phyloP scores from a whole-genome alignment of 2,329 filamentous ascomycete species.

The Penicillium sp. region DNA sequence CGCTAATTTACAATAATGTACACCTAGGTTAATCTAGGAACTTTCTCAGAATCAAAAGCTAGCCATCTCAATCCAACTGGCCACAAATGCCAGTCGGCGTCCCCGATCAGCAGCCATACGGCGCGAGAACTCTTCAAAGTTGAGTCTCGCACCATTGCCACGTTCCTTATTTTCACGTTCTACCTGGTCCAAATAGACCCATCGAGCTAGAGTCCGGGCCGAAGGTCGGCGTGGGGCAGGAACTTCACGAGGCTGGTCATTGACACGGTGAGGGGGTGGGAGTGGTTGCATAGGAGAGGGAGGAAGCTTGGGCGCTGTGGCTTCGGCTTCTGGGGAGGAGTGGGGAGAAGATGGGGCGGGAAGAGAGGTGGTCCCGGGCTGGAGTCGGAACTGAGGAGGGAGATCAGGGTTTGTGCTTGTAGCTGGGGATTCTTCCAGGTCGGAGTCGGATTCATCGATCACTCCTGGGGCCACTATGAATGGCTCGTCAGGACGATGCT shows the following conservation, averaged over 20 bases:
- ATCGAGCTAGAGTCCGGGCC: conserved; percentile 45
- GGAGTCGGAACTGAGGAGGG: conserved; percentile 41
- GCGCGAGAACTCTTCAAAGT: conserved; percentile 74
- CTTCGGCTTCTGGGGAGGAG: conserved; percentile 34
- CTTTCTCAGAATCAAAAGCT: conserved; percentile 56
- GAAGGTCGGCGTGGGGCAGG: conserved; percentile 27
- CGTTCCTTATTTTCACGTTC: conserved; percentile 68
- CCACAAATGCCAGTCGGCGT: conserved; percentile 73
- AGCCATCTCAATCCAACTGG: conserved; percentile 83
- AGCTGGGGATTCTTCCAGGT: conserved; percentile 11
- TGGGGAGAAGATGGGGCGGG: conserved; percentile 33
- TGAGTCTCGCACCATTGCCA: conserved; percentile 73
- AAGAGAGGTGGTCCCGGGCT: conserved; percentile 35
- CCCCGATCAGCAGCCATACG: conserved; percentile 70
- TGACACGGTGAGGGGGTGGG: conserved; percentile 26
- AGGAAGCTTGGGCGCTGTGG: conserved; percentile 36
- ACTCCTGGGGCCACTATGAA: background rate
- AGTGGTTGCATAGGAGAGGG: conserved; percentile 37
- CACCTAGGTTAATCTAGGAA: background rate
- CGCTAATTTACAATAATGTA: conserved; percentile 10
- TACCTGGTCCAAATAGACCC: conserved; percentile 57
- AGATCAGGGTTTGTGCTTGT: conserved; percentile 25
- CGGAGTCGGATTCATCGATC: conserved; percentile 4
- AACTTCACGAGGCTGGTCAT: conserved; percentile 15
- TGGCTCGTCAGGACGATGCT: conserved; percentile 43